phyloP scores from a whole-genome alignment of 1,284 basidiomycete species.

The Ceratobasidium sp. region DNA sequence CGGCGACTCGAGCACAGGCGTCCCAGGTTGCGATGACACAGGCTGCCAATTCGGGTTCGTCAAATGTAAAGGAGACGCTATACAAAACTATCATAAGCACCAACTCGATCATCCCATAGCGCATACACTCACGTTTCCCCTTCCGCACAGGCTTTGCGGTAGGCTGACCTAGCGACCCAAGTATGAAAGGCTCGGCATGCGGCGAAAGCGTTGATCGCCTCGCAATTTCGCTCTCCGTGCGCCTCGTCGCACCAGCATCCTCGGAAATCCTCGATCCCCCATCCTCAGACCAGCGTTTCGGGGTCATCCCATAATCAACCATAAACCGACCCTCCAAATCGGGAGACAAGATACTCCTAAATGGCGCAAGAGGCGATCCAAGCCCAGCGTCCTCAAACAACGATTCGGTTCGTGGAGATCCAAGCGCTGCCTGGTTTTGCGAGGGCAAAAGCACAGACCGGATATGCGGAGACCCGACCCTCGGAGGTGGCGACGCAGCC shows the following conservation, averaged over 20 bases:
- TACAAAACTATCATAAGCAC: background rate
- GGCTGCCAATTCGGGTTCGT: conserved; percentile 25
- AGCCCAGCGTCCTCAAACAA: conserved; percentile 13
- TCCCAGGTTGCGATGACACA: conserved; percentile 26
- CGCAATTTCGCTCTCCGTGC: conserved; percentile 13
- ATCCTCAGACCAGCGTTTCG: conserved; percentile 19
- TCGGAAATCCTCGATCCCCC: background rate
- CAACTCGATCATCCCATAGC: background rate
- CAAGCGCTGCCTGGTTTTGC: background rate
- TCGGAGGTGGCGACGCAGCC: too few species aligned
- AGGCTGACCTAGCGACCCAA: conserved; percentile 4
- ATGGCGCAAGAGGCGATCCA: background rate
- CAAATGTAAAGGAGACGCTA: conserved; percentile 25
- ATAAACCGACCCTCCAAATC: conserved; percentile 15
- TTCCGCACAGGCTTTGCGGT: background rate
- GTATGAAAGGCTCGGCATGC: conserved; percentile 17
- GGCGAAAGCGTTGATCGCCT: conserved; percentile 15
- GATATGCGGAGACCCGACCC: too few species aligned
- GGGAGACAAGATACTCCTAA: conserved; percentile 27
- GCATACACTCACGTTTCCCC: conserved; percentile 31
- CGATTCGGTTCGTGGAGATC: background rate
- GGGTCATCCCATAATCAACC: background rate
- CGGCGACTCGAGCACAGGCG: conserved; percentile 2
- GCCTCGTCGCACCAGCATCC: background rate
- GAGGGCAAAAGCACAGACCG: too few species aligned